Evolutionary conservation across 768 basidiomycete species (phyloP), one percentile per base, ranked within the genome.

Genomic region (Lentinula sp.): DNA sequence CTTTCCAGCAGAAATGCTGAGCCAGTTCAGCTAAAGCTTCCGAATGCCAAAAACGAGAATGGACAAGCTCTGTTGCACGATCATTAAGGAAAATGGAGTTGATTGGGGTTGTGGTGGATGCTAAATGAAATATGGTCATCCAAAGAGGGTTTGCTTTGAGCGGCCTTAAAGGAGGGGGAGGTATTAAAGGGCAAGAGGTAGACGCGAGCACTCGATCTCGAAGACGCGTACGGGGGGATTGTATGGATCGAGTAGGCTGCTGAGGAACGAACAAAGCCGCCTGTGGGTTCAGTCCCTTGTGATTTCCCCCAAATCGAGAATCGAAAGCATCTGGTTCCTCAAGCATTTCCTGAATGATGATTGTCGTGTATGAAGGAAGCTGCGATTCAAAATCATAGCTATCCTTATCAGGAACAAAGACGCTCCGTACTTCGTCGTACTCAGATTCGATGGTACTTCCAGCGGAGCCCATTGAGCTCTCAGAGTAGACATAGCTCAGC

Each of bases 1-100:
- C 68, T 13, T 63, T 57, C 67, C 67, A 70, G 61, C 65, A 68
- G 40, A 73, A 71, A 52, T 69, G 66, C 51, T 70, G 66, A 1
- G 69, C 68, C 13, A 73, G 69, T 49, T 69, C 67, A 9, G 63
- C 59, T 46, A 71, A 62, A 1, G 63, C 56, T 50, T 64, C 61
- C 23, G 63, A 53, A 32, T 65, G 62, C 70, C 70, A 70, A 28
- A 18, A 21, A 37, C 11, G 31, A 39, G 13, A 61, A 37, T 48
- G 59, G 1, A 58, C 57, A 32, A 56, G 56, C 15, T 34, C 23
- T 16, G 15, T 21, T 18, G 57, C 48, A 32, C 52, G 13, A 21
- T 15, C 31, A 18, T 37, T 7, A 5, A 40, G 50, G 28, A 23
- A 16, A 0, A 7, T 7, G 5, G 39, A 39, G 60, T 32, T 23